Conservation (phyloP, 352 stramenopile species). For the Pythium dissimile region DNA sequence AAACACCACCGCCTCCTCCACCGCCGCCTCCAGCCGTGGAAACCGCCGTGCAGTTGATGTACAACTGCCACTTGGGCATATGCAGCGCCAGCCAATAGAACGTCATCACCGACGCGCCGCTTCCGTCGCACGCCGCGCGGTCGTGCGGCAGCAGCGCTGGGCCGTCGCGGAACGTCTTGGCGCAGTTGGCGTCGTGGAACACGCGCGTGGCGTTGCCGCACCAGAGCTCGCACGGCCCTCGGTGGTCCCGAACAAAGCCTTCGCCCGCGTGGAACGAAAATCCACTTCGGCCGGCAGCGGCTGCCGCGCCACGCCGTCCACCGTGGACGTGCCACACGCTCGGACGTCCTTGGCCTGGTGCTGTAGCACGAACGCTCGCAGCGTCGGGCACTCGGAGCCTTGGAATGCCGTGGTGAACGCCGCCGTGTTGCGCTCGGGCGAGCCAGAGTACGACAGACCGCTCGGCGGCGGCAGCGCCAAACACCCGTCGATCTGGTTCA, state of each 20-base stretch:
- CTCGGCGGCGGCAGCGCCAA: constrained; percentile 3
- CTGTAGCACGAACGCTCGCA: constrained; percentile 7
- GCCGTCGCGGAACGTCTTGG: constrained; percentile 9
- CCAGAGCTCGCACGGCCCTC: constrained; percentile 45
- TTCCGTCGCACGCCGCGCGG: constrained; percentile 20
- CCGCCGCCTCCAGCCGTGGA: too few species aligned
- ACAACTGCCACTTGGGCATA: constrained; percentile 36
- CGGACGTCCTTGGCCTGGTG: constrained; percentile 2
- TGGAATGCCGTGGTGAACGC: constrained; percentile 18
- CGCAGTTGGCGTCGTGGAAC: constrained; percentile 38
- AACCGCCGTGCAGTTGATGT: constrained; percentile 44
- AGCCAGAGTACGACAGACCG: constrained; percentile 10
- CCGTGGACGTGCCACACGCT: constrained; percentile 1
- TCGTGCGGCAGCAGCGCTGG: constrained; percentile 35
- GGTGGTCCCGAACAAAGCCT: constrained; percentile 23
- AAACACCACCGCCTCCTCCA: too few species aligned
- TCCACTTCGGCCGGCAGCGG: constrained; percentile 2
- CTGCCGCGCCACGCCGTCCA: constrained; percentile 1
- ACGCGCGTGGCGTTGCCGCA: constrained; percentile 34
- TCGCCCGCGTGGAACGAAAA: constrained; percentile 5
- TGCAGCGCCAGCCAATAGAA: constrained; percentile 47
- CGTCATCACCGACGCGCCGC: constrained; percentile 22
- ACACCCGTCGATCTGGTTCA: constrained; percentile 13
- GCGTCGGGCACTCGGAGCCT: constrained; percentile 4
- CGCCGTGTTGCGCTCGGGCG: constrained; percentile 13